Conservation (phyloP, 305 asterid species). For the Coffea humblotiana region DNA sequence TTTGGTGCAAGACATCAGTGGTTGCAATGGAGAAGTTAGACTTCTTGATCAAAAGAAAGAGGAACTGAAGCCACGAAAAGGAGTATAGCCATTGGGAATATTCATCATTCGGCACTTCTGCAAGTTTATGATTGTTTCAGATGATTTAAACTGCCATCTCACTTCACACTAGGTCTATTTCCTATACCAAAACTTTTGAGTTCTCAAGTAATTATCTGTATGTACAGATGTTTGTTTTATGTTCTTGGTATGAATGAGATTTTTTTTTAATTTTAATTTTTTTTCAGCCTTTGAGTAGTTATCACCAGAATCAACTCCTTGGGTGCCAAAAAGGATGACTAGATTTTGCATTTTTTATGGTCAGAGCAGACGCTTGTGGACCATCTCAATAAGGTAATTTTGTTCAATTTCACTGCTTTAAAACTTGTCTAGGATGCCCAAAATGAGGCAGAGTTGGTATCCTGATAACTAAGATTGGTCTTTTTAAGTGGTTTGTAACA, state of each 20-base stretch:
- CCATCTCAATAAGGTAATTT: background rate
- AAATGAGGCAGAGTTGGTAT: background rate
- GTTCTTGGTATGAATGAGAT: background rate
- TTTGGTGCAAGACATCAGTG: conserved; percentile 43
- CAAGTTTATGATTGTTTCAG: background rate
- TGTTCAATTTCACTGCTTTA: background rate
- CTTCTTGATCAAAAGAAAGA: conserved; percentile 41
- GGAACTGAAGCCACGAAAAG: conserved; percentile 20
- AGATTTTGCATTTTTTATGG: background rate
- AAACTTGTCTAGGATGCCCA: background rate
- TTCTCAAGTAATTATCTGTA: background rate
- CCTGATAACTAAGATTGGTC: background rate
- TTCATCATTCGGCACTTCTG: background rate
- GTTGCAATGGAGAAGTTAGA: conserved; percentile 48
- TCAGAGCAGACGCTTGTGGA: conserved; percentile 1
- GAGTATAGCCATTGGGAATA: conserved; percentile 1
- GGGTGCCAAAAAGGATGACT: background rate
- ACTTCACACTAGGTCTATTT: conserved; percentile 14
- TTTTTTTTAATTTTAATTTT: background rate
- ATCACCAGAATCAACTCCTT: background rate
- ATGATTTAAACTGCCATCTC: background rate
- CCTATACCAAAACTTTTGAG: background rate
- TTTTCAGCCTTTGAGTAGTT: conserved; percentile 10
- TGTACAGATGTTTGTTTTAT: background rate
- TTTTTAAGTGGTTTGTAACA: background rate